Conservation (phyloP, 1,284 basidiomycete genomes). For the Naganishia albida region DNA sequence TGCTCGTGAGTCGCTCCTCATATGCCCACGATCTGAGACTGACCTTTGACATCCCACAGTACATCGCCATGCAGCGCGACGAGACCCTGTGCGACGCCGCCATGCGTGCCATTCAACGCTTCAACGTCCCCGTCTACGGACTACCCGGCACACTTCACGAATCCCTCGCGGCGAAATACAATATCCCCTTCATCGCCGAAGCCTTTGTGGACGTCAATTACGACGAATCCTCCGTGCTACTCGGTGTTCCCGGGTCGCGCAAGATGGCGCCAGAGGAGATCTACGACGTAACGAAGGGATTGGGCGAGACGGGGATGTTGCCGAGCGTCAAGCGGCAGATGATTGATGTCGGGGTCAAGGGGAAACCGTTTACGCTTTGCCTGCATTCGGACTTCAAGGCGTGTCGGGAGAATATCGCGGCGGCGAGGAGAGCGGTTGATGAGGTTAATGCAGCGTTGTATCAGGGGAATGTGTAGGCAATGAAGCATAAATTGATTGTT, state of each 20-base stretch:
- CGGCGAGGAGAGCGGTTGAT: constrained; percentile 37
- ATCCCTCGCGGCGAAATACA: constrained; percentile 41
- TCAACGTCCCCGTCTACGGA: constrained; percentile 48
- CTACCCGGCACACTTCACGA: constrained; percentile 48
- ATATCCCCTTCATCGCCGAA: constrained; percentile 48
- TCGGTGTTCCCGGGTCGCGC: constrained; percentile 42
- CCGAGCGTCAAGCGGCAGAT: constrained; percentile 36
- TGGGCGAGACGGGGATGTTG: constrained; percentile 36
- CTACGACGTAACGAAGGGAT: constrained; percentile 34
- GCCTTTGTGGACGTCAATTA: constrained; percentile 47
- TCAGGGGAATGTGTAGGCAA: background rate
- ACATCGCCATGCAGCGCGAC: constrained; percentile 46
- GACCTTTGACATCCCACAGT: constrained; percentile 29
- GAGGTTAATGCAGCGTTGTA: constrained; percentile 41
- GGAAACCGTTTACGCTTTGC: constrained; percentile 39
- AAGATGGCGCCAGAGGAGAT: constrained; percentile 39
- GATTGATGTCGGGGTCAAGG: constrained; percentile 39
- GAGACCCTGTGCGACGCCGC: constrained; percentile 42
- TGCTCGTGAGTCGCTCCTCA: constrained; percentile 38
- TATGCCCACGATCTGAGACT: background rate
- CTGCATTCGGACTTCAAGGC: constrained; percentile 40
- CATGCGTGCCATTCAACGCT: constrained; percentile 44
- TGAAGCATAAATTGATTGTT: background rate
- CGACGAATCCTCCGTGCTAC: constrained; percentile 36
- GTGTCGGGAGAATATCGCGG: constrained; percentile 33